A percentile compares a stretch with the other conserved stretches of the same genome.
Evolutionary conservation across 805 yeast species (phyloP).

Genomic region (Kluyveromyces dobzhanskii): DNA sequence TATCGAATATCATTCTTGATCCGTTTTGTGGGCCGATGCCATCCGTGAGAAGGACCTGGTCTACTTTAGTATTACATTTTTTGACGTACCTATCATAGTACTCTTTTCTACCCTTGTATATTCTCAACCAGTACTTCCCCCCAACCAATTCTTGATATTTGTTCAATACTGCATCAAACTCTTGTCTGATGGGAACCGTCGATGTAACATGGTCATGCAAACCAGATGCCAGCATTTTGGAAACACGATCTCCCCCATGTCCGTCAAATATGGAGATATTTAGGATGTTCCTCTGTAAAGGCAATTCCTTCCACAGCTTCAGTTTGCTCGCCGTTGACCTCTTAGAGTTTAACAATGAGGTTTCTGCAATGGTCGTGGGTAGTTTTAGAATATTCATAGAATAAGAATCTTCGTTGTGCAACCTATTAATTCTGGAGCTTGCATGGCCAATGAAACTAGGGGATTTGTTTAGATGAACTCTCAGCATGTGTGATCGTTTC

Average conservation of each 20-base stretch:
- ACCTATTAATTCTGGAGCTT: slow-evolving; percentile 65
- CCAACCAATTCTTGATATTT: slow-evolving; percentile 56
- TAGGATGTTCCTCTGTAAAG: slow-evolving; percentile 36
- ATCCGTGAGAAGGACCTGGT: slow-evolving; percentile 22
- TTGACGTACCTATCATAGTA: slow-evolving; percentile 29
- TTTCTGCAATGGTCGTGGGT: slow-evolving; percentile 28
- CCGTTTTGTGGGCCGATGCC: slow-evolving; percentile 12
- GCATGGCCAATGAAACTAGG: slow-evolving; percentile 58
- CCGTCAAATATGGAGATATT: slow-evolving; percentile 83
- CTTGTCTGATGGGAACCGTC: slow-evolving; percentile 24
- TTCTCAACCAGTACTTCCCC: slow-evolving; percentile 77
- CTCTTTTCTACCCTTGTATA: slow-evolving; percentile 42
- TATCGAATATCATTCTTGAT: slow-evolving; percentile 29
- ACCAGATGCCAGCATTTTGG: slow-evolving; percentile 46
- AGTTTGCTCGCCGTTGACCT: slow-evolving; percentile 12
- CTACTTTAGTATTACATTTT: slow-evolving; percentile 29
- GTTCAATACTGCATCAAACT: slow-evolving; percentile 38
- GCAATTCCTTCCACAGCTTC: slow-evolving; percentile 12
- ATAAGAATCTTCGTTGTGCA: slow-evolving; percentile 74
- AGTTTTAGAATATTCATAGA: slow-evolving; percentile 53
- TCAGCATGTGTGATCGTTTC: slow-evolving; percentile 12
- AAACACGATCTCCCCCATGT: slow-evolving; percentile 82
- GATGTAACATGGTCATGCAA: slow-evolving; percentile 48
- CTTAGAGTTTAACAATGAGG: slow-evolving; percentile 14
- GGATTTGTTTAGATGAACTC: slow-evolving; percentile 21